phyloP scores from a whole-genome alignment of 2,329 filamentous ascomycete species.

The Ophiostoma ips region DNA sequence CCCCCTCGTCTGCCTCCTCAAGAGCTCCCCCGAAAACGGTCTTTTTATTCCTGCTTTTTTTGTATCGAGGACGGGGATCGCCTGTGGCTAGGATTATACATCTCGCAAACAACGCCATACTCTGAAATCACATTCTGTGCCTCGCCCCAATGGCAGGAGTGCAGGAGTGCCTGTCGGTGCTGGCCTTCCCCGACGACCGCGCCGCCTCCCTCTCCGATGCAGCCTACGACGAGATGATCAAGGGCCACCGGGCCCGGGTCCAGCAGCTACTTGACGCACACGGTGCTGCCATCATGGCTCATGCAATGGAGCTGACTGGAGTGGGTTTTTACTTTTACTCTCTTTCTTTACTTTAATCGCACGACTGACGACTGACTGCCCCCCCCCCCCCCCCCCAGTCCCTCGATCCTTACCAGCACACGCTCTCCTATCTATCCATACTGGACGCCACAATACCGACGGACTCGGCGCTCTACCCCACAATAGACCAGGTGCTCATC shows the following conservation, averaged over 20 bases:
- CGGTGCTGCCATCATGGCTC: slow-evolving; percentile 17
- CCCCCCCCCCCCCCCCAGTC: no score
- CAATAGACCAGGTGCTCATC: slow-evolving; percentile 22
- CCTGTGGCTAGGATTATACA: no score
- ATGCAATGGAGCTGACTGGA: slow-evolving; percentile 27
- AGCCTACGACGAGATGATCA: slow-evolving; percentile 27
- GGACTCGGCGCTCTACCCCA: slow-evolving; percentile 16
- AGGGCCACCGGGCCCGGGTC: slow-evolving; percentile 25
- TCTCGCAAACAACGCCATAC: no score
- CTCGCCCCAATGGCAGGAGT: no score
- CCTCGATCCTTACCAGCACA: slow-evolving; percentile 33
- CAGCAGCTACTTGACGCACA: slow-evolving; percentile 23
- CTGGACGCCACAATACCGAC: slow-evolving; percentile 26
- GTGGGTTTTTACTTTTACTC: slow-evolving; percentile 17
- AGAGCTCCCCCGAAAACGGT: no score
- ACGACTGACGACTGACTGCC: no score
- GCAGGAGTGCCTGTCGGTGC: slow-evolving; percentile 22
- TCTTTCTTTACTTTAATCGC: no score
- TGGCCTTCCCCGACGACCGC: slow-evolving; percentile 26
- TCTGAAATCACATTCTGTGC: no score
- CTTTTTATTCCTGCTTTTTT: no score
- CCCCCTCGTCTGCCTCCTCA: no score
- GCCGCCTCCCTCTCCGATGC: slow-evolving; percentile 17
- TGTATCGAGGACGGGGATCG: no score
- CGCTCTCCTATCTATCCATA: slow-evolving; percentile 36